These are phyloP conservation scores for Euryodendron excelsum DNA, from an alignment of 148 eudicot genomes.

Conservation along the genomic window DNA sequence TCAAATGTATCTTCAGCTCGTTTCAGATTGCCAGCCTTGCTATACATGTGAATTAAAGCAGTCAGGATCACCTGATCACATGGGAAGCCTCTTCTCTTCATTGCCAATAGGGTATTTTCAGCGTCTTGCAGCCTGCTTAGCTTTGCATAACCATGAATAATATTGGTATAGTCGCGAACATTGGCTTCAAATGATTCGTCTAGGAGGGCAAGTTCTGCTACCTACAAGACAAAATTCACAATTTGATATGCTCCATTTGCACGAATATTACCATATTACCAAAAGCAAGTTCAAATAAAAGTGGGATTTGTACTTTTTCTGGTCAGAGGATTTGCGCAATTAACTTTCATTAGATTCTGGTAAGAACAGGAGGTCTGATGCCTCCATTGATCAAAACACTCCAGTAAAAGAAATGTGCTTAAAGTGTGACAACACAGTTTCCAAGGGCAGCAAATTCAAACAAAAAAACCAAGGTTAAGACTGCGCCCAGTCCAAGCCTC, in stretches of 20 bases:
- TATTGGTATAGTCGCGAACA: constrained; percentile 88
- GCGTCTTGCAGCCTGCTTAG: constrained; percentile 63
- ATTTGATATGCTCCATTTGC: no score
- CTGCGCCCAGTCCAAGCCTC: background rate
- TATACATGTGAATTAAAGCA: constrained; percentile 84
- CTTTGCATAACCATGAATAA: constrained; percentile 72
- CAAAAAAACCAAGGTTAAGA: background rate
- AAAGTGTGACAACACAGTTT: background rate
- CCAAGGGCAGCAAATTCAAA: background rate
- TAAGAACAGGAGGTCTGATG: no score
- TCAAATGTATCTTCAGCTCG: constrained; percentile 66
- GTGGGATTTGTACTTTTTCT: no score
- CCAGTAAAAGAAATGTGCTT: background rate
- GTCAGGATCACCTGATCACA: constrained; percentile 87
- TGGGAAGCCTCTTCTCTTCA: constrained; percentile 56
- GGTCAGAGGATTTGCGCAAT: no score
- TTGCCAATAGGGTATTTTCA: constrained; percentile 48
- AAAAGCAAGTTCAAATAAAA: no score
- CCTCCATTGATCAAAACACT: background rate
- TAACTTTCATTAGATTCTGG: no score
- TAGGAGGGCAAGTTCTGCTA: constrained; percentile 55
- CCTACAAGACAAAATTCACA: no score
- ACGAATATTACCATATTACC: no score
- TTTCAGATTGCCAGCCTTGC: constrained; percentile 71
- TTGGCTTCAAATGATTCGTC: constrained; percentile 90